Evolutionary conservation across 805 yeast genomes (phyloP).

Genomic region (Kregervanrija delftensis): DNA sequence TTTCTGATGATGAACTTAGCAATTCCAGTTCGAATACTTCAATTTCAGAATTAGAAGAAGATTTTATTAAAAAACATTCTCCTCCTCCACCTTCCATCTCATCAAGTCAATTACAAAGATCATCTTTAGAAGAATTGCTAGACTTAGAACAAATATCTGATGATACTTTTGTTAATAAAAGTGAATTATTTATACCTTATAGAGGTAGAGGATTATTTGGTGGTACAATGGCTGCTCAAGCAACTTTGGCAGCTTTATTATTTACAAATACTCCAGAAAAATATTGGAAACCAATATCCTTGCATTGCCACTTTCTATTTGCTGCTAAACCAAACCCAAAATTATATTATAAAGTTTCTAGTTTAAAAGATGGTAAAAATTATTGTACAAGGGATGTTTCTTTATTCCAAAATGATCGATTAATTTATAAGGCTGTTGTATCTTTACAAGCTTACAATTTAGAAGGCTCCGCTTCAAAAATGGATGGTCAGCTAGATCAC

Average conservation of each 20-base stretch:
- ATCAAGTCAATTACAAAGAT: not conserved
- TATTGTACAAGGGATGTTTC: constrained; percentile 46
- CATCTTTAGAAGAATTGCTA: constrained; percentile 18
- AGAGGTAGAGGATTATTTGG: constrained; percentile 67
- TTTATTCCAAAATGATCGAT: constrained; percentile 45
- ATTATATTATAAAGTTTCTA: constrained; percentile 47
- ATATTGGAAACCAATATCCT: constrained; percentile 46
- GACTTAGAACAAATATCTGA: constrained; percentile 14
- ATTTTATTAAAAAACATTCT: too few relatives aligned
- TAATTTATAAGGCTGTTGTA: constrained; percentile 47
- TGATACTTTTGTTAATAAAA: constrained; percentile 19
- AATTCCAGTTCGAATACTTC: too few relatives aligned
- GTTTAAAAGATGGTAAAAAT: constrained; percentile 45
- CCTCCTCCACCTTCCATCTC: not conserved
- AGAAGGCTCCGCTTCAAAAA: constrained; percentile 27
- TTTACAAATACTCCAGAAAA: constrained; percentile 32
- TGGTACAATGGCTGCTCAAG: constrained; percentile 62
- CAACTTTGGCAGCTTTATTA: constrained; percentile 52
- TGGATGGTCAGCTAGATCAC: constrained; percentile 24
- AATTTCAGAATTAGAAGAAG: too few relatives aligned
- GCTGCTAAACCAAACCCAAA: constrained; percentile 43
- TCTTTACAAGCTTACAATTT: constrained; percentile 32
- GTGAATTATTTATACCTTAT: constrained; percentile 33
- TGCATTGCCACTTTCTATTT: constrained; percentile 55
- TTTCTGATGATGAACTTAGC: too few relatives aligned